These are phyloP conservation scores for Soucietia sequanensis DNA, from an alignment of 805 yeast species.

Conservation along the genomic window DNA sequence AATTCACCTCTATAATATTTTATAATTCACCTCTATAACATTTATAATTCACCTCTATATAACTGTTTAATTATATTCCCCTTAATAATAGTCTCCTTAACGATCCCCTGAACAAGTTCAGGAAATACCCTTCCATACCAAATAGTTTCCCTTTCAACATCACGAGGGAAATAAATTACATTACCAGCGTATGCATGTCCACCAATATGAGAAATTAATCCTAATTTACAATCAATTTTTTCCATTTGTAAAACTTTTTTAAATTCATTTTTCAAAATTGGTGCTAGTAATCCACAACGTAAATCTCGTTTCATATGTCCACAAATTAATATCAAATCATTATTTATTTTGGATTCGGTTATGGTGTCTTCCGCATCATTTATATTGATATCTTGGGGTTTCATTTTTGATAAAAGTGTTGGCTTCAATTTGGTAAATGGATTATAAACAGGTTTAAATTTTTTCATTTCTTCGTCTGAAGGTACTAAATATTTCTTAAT, in stretches of 20 bases:
- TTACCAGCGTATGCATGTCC: slow-evolving; percentile 90
- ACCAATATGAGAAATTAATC: slow-evolving; percentile 72
- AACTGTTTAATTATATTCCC: slow-evolving; percentile 55
- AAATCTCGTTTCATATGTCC: slow-evolving; percentile 65
- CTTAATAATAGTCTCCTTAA: slow-evolving; percentile 49
- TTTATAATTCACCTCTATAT: slow-evolving; percentile 48
- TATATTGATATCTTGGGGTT: background rate
- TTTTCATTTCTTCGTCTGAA: slow-evolving; percentile 13
- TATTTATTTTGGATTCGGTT: slow-evolving; percentile 10
- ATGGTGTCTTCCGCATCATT: slow-evolving; percentile 2
- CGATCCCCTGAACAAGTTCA: slow-evolving; percentile 61
- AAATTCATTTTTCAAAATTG: slow-evolving; percentile 53
- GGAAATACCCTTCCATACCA: slow-evolving; percentile 84
- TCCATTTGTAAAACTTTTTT: slow-evolving; percentile 34
- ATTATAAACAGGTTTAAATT: slow-evolving; percentile 17
- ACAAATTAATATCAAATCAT: slow-evolving; percentile 53
- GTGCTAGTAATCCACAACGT: slow-evolving; percentile 70
- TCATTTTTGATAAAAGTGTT: too few relatives aligned
- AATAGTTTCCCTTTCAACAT: slow-evolving; percentile 41
- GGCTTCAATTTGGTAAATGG: slow-evolving; percentile 15
- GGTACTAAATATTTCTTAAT: slow-evolving; percentile 43
- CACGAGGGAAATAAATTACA: slow-evolving; percentile 50
- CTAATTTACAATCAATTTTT: slow-evolving; percentile 42
- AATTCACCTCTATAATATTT: too few relatives aligned
- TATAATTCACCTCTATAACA: too few relatives aligned